A percentile compares a stretch with the other conserved stretches of the same genome.
Conservation (phyloP, 2,329 filamentous ascomycete genomes). For the Saccharata proteae region DNA sequence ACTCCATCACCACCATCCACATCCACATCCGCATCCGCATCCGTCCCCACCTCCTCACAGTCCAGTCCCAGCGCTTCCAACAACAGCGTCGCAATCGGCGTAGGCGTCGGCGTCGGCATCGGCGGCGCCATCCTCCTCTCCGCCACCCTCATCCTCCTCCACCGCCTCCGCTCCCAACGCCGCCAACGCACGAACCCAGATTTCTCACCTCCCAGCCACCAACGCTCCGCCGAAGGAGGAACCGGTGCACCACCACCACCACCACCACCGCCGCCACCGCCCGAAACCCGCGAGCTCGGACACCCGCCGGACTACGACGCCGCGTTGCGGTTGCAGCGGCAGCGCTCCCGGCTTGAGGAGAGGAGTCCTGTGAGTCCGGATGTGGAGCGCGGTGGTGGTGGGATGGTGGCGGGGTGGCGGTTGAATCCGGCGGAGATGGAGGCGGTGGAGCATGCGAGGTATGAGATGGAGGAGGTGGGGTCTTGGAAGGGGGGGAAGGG, state of each 20-base stretch:
- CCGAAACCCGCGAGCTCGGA: background rate
- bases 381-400: background rate
- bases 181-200: background rate
- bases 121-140: constrained; percentile 11
- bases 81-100: constrained; percentile 11
- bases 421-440: constrained; percentile 4
- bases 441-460: constrained; percentile 1
- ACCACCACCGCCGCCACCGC: background rate
- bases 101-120: constrained; percentile 13
- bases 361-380: no score
- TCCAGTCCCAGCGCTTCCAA: constrained; percentile 1
- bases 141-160: constrained; percentile 7
- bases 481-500: background rate
- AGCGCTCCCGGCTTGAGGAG: no score
- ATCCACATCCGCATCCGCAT: background rate
- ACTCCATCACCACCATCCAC: constrained; percentile 6
- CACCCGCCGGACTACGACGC: no score
- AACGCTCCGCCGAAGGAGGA: constrained; percentile 1
- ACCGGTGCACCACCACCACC: background rate
- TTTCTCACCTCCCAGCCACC: background rate
- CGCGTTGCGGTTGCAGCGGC: no score
- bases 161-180: constrained; percentile 1
- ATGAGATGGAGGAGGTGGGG: constrained; percentile 1
- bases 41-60: background rate
- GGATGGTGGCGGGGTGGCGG: constrained; percentile 1